These are phyloP conservation scores for Danielia reshetovae DNA, from an alignment of 805 yeast species.

Conservation along the genomic window DNA sequence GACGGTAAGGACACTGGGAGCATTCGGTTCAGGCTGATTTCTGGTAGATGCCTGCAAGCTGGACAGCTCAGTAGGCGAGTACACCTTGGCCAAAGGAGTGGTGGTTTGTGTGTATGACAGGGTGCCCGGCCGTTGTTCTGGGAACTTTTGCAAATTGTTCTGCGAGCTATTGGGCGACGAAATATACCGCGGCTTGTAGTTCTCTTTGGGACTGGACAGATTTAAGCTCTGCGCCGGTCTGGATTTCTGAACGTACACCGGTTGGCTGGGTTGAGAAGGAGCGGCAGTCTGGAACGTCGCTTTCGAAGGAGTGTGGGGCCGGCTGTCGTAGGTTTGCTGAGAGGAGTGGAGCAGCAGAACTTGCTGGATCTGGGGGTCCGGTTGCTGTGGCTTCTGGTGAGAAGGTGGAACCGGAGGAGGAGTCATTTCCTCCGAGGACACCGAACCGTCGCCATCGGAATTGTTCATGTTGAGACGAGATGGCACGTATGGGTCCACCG, in stretches of 20 bases:
- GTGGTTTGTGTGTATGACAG: no score
- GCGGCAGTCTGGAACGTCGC: conserved; percentile 5
- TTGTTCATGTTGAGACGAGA: neutral
- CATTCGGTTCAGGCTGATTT: no score
- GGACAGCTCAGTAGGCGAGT: no score
- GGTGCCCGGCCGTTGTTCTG: no score
- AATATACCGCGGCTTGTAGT: conserved; percentile 28
- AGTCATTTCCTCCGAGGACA: conserved; percentile 1
- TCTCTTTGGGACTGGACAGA: neutral
- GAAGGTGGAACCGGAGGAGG: conserved; percentile 9
- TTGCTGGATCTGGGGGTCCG: conserved; percentile 14
- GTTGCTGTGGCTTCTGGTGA: conserved; percentile 6
- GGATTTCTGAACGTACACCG: conserved; percentile 2
- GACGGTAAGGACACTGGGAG: conserved; percentile 1
- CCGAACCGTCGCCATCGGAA: conserved; percentile 4
- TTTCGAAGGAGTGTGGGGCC: conserved; percentile 13
- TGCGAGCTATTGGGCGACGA: conserved; percentile 28
- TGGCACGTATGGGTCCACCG: conserved; percentile 12
- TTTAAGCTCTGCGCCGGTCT: conserved; percentile 5
- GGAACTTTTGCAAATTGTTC: conserved; percentile 1
- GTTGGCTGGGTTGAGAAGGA: neutral
- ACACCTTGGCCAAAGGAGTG: no score
- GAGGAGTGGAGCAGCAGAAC: conserved; percentile 12
- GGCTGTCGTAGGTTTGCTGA: conserved; percentile 7
- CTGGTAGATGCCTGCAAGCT: no score